phyloP scores from a whole-genome alignment of 169 alveolate species.

The Plasmodium relictum region DNA sequence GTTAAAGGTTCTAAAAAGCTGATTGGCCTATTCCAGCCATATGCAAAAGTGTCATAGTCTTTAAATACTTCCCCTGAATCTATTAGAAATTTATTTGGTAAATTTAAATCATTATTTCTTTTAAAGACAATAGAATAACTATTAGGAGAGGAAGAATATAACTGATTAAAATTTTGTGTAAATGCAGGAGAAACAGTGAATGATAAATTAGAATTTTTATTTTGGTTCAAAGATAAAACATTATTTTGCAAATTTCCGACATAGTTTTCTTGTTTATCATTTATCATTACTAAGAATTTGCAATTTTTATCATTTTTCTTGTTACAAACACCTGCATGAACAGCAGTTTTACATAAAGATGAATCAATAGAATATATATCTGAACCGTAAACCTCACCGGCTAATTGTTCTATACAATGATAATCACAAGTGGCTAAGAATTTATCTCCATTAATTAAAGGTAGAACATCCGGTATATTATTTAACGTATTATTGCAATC shows the following conservation, averaged over 20 bases:
- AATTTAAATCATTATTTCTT: slow-evolving; percentile 6
- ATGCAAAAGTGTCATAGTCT: slow-evolving; percentile 26
- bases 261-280: slow-evolving; percentile 2
- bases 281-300: slow-evolving; percentile 24
- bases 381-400: slow-evolving; percentile 55
- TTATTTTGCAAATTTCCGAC: slow-evolving; percentile 52
- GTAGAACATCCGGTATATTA: slow-evolving; percentile 67
- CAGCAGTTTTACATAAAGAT: slow-evolving; percentile 38
- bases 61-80: slow-evolving; percentile 54
- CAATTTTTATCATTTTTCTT: slow-evolving; percentile 1
- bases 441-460: slow-evolving; percentile 69
- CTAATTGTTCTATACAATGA: slow-evolving; percentile 44
- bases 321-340: slow-evolving; percentile 65
- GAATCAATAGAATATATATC: slow-evolving; percentile 49
- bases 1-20: not conserved
- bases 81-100: slow-evolving; percentile 39
- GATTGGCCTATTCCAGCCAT: slow-evolving; percentile 56
- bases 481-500: slow-evolving; percentile 65
- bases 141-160: slow-evolving; percentile 18
- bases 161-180: not conserved
- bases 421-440: slow-evolving; percentile 76
- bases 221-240: slow-evolving; percentile 29
- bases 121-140: slow-evolving; percentile 71
- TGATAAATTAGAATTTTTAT: slow-evolving; percentile 22
- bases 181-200: slow-evolving; percentile 17